These are phyloP conservation scores for Ogataea minuta DNA, from an alignment of 805 yeast genomes.

Conservation along the genomic window DNA sequence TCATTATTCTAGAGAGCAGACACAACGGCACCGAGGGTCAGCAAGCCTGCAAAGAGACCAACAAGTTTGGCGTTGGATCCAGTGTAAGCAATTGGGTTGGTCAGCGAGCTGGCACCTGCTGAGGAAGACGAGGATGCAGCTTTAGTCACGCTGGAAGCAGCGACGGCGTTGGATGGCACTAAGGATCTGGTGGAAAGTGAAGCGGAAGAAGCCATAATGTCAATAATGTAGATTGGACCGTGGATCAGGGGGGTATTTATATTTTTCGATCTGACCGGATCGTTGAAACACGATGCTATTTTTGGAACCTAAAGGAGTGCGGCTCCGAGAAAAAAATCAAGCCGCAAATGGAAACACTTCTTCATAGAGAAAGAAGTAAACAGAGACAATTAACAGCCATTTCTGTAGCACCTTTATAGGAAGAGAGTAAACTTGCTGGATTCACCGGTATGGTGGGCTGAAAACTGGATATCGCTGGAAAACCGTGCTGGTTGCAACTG, in stretches of 20 bases:
- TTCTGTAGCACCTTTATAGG: background rate
- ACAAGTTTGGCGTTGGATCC: conserved; percentile 32
- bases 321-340: conserved; percentile 12
- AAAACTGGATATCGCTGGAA: background rate
- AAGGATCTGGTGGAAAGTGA: conserved; percentile 18
- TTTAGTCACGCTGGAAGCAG: conserved; percentile 17
- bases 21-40: conserved; percentile 30
- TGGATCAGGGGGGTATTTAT: conserved; percentile 12
- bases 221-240: too few relatives aligned
- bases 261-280: conserved; percentile 10
- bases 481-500: background rate
- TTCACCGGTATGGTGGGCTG: too few relatives aligned
- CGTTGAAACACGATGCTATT: conserved; percentile 17
- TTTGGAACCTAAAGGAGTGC: conserved; percentile 18
- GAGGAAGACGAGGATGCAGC: conserved; percentile 21
- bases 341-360: conserved; percentile 8
- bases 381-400: conserved; percentile 2
- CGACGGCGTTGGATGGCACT: conserved; percentile 22
- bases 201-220: conserved; percentile 25
- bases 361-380: conserved; percentile 11
- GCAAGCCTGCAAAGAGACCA: conserved; percentile 29
- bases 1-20: conserved; percentile 25
- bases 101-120: conserved; percentile 26
- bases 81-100: conserved; percentile 25
- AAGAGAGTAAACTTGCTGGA: background rate